Conservation (phyloP, 2,329 filamentous ascomycete genomes). For the Paramyrothecium sp. region DNA sequence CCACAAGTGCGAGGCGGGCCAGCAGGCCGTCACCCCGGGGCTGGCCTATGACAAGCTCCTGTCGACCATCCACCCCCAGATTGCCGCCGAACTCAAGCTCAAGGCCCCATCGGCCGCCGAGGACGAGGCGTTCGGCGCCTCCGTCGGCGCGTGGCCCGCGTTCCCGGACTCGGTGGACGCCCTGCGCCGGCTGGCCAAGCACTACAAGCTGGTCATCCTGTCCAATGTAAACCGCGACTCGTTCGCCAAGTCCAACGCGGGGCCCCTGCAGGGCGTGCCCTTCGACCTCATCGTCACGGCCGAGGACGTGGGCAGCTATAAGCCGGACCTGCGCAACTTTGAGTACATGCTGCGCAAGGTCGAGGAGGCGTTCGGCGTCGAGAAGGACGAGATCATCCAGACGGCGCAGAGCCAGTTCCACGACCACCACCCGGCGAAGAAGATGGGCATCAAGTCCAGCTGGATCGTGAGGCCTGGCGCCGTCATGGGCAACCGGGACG, state of each 20-base stretch:
- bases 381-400: conserved; percentile 56
- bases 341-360: conserved; percentile 59
- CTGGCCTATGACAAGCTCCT: conserved; percentile 62
- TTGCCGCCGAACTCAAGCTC: conserved; percentile 43
- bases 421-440: conserved; percentile 65
- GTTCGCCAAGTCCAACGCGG: conserved; percentile 42
- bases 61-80: conserved; percentile 39
- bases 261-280: conserved; percentile 44
- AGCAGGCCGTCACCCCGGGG: conserved; percentile 55
- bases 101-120: conserved; percentile 32
- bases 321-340: conserved; percentile 66
- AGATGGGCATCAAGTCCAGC: conserved; percentile 53
- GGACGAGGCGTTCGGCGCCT: conserved; percentile 48
- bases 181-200: conserved; percentile 44
- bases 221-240: conserved; percentile 56
- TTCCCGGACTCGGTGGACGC: conserved; percentile 60
- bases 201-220: conserved; percentile 58
- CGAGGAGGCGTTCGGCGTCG: conserved; percentile 51
- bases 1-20: conserved; percentile 42
- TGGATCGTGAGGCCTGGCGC: conserved; percentile 58
- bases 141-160: conserved; percentile 53
- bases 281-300: conserved; percentile 67
- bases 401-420: conserved; percentile 69
- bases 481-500: conserved; percentile 38
- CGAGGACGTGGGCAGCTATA: conserved; percentile 70